phyloP scores from a whole-genome alignment of 495 filamentous ascomycete species.

The Hypoxylon fuscum region DNA sequence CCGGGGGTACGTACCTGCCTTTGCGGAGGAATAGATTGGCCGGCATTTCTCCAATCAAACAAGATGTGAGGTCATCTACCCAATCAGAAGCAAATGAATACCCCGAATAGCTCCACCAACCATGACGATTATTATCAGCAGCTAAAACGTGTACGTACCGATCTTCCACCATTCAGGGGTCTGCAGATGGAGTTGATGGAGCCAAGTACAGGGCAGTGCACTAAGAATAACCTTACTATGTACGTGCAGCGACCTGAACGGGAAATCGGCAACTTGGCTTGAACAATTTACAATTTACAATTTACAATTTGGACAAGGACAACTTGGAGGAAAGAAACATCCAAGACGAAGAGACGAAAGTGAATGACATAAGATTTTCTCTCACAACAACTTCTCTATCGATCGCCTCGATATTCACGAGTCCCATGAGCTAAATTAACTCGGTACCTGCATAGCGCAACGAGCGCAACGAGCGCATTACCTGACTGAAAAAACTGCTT shows the following conservation, averaged over 20 bases:
- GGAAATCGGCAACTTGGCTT: slow-evolving; percentile 32
- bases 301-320: too few relatives aligned
- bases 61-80: too few relatives aligned
- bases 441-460: slow-evolving; percentile 20
- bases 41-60: too few relatives aligned
- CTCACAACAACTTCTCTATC: not conserved
- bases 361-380: not conserved
- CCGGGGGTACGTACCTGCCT: too few relatives aligned
- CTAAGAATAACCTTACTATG: slow-evolving; percentile 39
- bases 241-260: slow-evolving; percentile 2
- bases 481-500: not conserved
- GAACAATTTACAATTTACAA: too few relatives aligned
- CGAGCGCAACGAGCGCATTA: slow-evolving; percentile 34
- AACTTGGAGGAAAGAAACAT: slow-evolving; percentile 7
- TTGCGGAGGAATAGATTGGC: too few relatives aligned
- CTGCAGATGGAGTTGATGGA: not conserved
- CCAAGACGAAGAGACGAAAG: not conserved
- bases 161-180: slow-evolving; percentile 21
- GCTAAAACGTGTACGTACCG: slow-evolving; percentile 16
- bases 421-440: slow-evolving; percentile 10
- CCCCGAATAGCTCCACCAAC: not conserved
- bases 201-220: slow-evolving; percentile 12
- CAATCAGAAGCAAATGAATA: too few relatives aligned
- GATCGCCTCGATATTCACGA: slow-evolving; percentile 4
- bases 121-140: slow-evolving; percentile 2